Base-by-base conservation (phyloP, 768 basidiomycete species). In the Rhodotorula kratochvilovae region DNA sequence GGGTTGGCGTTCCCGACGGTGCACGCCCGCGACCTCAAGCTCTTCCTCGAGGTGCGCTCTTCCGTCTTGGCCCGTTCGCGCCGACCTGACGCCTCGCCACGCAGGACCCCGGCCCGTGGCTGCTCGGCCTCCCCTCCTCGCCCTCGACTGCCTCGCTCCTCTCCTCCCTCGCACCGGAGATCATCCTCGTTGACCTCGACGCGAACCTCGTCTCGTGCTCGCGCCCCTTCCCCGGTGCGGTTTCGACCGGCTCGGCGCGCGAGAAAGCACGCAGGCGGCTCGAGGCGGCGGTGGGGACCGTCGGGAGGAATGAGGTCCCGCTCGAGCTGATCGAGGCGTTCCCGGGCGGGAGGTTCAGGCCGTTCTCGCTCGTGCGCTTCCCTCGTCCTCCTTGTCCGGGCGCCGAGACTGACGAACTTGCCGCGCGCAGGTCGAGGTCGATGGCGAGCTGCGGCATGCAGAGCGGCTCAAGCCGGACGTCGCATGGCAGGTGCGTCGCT, bases 101-200 rank as follows among this genome's bases (percentile, higher is more conserved):
- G 6, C 54, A 73, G 75, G 93, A 98, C 80, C 92, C 94, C 54
- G 94, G 94, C 45, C 95, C 95, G 70, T 98, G 92, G 88, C 92
- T 98, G 76, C 86, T 97, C 80, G 94, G 91, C 46, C 84, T 55
- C 2, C 33, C 33, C 16, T 1, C 95, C 50, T 87, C 91, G 19
- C 90, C 90, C 3, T 89, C 94, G 78, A 88, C 90, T 15, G 85
- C 91, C 69, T 89, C 91, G 79, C 85, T 89, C 29, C 84, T 89
- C 36, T 85, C 88, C 16, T 83, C 61, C 43, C 39, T 76, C 8
- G 27, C 87, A 3, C 83, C 89, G 0, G 95, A 97, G 78, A 88
- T 94, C 43, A 92, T 90, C 78, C 84, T 96, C 53, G 87, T 90
- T 75, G 92, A 95, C 80, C 81, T 95, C 86, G 92, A 83, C 80